Conservation (phyloP, 108 stramenopile species). For the Mayamaea pseudoterrestris region DNA sequence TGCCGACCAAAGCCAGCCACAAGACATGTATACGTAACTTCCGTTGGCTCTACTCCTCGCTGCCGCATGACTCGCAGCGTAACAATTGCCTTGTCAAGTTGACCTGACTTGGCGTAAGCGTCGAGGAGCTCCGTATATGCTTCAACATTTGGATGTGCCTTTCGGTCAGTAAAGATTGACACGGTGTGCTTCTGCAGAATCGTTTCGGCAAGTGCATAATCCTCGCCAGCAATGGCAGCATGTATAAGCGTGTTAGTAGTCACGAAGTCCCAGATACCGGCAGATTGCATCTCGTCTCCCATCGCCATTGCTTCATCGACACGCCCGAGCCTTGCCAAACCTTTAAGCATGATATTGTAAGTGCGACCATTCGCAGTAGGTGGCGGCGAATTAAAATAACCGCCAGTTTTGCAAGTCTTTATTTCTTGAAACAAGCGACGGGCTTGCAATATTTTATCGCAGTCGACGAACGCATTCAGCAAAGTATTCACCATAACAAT, state of each 20-base stretch:
- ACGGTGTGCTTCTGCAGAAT: constrained; percentile 36
- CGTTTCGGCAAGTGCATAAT: constrained; percentile 52
- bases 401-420: constrained; percentile 1
- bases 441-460: constrained; percentile 43
- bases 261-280: constrained; percentile 59
- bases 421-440: constrained; percentile 32
- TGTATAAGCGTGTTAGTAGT: constrained; percentile 76
- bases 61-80: constrained; percentile 45
- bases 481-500: constrained; percentile 58
- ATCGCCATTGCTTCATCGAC: constrained; percentile 30
- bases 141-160: constrained; percentile 67
- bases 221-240: constrained; percentile 37
- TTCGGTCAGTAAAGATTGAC: neutral
- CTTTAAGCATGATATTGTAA: constrained; percentile 73
- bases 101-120: constrained; percentile 50
- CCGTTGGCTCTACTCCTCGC: constrained; percentile 50
- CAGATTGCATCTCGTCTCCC: constrained; percentile 24
- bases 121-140: constrained; percentile 72
- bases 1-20: constrained; percentile 55
- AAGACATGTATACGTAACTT: constrained; percentile 62
- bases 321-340: constrained; percentile 36
- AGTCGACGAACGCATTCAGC: constrained; percentile 72
- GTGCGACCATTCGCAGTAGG: constrained; percentile 51
- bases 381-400: neutral
- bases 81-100: constrained; percentile 38